A percentile compares a stretch with the other conserved stretches of the same genome.
Evolutionary conservation across 2,329 filamentous ascomycete species (phyloP).

Genomic region (Talaromyces sp.): DNA sequence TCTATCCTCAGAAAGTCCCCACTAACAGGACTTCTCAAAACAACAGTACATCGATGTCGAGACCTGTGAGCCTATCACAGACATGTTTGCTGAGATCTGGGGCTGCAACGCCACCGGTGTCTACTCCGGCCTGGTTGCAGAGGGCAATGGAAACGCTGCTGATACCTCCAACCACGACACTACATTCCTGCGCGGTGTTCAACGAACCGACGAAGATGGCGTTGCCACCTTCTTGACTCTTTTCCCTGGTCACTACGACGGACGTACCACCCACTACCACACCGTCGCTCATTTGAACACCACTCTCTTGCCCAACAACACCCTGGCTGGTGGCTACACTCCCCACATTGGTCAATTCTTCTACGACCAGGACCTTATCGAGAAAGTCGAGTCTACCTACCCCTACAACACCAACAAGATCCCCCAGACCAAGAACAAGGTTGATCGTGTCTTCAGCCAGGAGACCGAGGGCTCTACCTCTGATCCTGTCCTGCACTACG

Average conservation of each 20-base stretch:
- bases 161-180: slow-evolving; percentile 13
- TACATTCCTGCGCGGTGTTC: slow-evolving; percentile 13
- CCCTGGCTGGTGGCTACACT: slow-evolving; percentile 4
- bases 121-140: slow-evolving; percentile 8
- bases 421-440: not conserved
- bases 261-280: slow-evolving; percentile 13
- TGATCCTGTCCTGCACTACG: not conserved
- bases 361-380: slow-evolving; percentile 12
- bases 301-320: slow-evolving; percentile 7
- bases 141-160: slow-evolving; percentile 1
- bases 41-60: slow-evolving; percentile 10
- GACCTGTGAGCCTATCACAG: slow-evolving; percentile 13
- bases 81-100: slow-evolving; percentile 10
- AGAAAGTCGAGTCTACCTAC: slow-evolving; percentile 11
- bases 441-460: not conserved
- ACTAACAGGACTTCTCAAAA: not conserved
- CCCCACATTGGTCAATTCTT: slow-evolving; percentile 14
- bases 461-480: not conserved
- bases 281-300: slow-evolving; percentile 11
- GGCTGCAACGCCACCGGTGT: slow-evolving; percentile 14
- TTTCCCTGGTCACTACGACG: slow-evolving; percentile 13
- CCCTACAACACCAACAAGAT: slow-evolving; percentile 10
- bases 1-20: not conserved
- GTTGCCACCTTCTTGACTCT: slow-evolving; percentile 11
- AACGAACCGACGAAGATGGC: slow-evolving; percentile 9